Evolutionary conservation across 768 basidiomycete species (phyloP).

Genomic region (Phylloporus sp.): DNA sequence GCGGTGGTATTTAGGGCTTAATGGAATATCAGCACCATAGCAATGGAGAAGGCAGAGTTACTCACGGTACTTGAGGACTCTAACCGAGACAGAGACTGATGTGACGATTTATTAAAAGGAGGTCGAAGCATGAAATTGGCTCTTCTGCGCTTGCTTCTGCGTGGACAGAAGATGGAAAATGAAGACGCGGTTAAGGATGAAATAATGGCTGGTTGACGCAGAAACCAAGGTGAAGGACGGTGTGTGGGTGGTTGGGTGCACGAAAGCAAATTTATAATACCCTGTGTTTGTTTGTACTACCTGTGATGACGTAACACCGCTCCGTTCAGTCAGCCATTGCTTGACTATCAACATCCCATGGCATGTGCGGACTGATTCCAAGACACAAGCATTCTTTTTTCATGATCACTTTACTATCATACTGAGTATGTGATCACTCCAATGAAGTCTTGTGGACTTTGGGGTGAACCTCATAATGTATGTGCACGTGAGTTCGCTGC

Average conservation of each 20-base stretch:
- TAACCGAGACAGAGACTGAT: slow-evolving; percentile 55
- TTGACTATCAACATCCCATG: too few species aligned
- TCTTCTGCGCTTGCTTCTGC: slow-evolving; percentile 32
- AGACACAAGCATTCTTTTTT: slow-evolving; percentile 20
- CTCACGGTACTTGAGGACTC: slow-evolving; percentile 53
- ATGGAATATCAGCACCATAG: background rate
- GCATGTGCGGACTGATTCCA: too few species aligned
- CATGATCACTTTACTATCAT: slow-evolving; percentile 57
- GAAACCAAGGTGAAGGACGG: too few species aligned
- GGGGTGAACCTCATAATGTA: background rate
- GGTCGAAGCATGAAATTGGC: slow-evolving; percentile 84
- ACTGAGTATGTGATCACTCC: slow-evolving; percentile 31
- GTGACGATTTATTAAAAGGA: slow-evolving; percentile 68
- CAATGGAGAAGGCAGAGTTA: background rate
- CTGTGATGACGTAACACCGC: too few species aligned
- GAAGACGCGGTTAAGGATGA: slow-evolving; percentile 17
- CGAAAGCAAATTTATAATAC: slow-evolving; percentile 24
- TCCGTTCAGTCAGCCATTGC: too few species aligned
- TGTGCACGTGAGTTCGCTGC: too few species aligned
- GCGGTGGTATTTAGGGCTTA: slow-evolving; percentile 57
- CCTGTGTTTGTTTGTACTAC: slow-evolving; percentile 24
- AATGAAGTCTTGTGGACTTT: background rate
- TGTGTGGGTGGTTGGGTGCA: background rate
- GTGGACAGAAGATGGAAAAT: slow-evolving; percentile 30
- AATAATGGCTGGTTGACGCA: slow-evolving; percentile 24